phyloP scores from a whole-genome alignment of 1,284 basidiomycete genomes.

The Cryptococcus wingfieldii region DNA sequence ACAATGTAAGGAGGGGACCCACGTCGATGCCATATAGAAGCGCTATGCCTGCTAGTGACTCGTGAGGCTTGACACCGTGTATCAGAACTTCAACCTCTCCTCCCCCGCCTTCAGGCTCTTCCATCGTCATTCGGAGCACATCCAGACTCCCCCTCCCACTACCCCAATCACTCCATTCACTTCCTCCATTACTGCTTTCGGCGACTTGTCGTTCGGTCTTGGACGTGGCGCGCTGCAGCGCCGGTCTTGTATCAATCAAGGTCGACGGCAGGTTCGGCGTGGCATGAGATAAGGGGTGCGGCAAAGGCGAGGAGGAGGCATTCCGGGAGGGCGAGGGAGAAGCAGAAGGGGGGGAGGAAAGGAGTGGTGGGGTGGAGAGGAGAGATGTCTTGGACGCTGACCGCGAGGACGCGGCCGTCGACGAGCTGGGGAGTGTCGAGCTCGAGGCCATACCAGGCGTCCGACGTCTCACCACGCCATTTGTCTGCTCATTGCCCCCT shows the following conservation, averaged over 20 bases:
- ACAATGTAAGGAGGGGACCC: slow-evolving; percentile 10
- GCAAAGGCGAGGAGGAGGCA: background rate
- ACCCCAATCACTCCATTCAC: slow-evolving; percentile 21
- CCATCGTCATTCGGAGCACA: slow-evolving; percentile 21
- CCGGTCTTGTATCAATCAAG: slow-evolving; percentile 30
- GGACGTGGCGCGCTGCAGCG: slow-evolving; percentile 34
- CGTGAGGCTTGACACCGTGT: slow-evolving; percentile 59
- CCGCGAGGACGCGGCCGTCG: background rate
- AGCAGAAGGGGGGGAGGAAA: background rate
- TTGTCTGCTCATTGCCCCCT: background rate
- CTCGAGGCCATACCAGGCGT: no score
- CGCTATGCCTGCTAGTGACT: slow-evolving; percentile 78
- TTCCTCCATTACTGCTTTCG: slow-evolving; percentile 31
- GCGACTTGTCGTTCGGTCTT: slow-evolving; percentile 43
- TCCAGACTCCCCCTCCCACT: slow-evolving; percentile 35
- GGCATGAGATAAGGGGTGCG: background rate
- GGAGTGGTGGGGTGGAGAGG: background rate
- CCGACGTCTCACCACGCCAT: background rate
- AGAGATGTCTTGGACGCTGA: background rate
- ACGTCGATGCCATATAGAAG: slow-evolving; percentile 80
- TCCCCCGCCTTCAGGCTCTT: slow-evolving; percentile 10
- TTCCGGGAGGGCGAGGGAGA: background rate
- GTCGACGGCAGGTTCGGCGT: slow-evolving; percentile 1
- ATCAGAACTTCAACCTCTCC: slow-evolving; percentile 49
- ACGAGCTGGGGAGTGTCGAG: background rate